Percentiles rank a stretch among this genome's conserved stretches.
Evolutionary conservation across 495 filamentous ascomycete genomes (phyloP).

Genomic region (Penicillium egyptiacum): DNA sequence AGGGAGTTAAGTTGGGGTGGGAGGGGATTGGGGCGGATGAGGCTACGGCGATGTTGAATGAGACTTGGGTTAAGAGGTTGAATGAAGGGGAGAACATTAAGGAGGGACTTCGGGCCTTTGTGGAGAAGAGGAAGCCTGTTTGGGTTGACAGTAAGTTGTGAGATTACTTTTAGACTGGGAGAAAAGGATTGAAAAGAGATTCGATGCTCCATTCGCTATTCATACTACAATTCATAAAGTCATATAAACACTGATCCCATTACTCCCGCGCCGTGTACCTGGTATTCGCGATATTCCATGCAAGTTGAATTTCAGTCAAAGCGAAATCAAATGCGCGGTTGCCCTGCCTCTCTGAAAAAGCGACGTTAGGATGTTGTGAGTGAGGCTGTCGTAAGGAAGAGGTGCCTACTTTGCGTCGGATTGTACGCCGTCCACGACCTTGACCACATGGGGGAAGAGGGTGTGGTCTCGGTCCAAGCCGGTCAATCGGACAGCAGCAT

Average conservation of each 20-base stretch:
- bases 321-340: constrained; percentile 28
- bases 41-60: constrained; percentile 57
- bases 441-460: constrained; percentile 67
- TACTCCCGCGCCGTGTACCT: constrained; percentile 24
- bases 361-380: constrained; percentile 6
- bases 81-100: constrained; percentile 73
- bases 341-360: constrained; percentile 26
- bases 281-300: constrained; percentile 39
- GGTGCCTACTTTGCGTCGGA: constrained; percentile 41
- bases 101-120: constrained; percentile 78
- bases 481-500: constrained; percentile 72
- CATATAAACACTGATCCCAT: constrained; percentile 13
- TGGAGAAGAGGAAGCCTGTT: constrained; percentile 72
- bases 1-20: constrained; percentile 71
- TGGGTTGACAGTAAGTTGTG: constrained; percentile 81
- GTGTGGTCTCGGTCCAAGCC: constrained; percentile 70
- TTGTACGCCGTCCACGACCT: constrained; percentile 79
- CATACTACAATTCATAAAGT: constrained; percentile 20
- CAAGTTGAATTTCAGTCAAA: constrained; percentile 20
- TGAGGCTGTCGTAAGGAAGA: neutral
- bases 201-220: constrained; percentile 13
- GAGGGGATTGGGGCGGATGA: constrained; percentile 66
- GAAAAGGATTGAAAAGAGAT: neutral
- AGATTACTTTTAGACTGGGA: neutral
- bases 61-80: constrained; percentile 60